Evolutionary conservation across 2,329 filamentous ascomycete genomes (phyloP).

Genomic region (Cadophora sp.): DNA sequence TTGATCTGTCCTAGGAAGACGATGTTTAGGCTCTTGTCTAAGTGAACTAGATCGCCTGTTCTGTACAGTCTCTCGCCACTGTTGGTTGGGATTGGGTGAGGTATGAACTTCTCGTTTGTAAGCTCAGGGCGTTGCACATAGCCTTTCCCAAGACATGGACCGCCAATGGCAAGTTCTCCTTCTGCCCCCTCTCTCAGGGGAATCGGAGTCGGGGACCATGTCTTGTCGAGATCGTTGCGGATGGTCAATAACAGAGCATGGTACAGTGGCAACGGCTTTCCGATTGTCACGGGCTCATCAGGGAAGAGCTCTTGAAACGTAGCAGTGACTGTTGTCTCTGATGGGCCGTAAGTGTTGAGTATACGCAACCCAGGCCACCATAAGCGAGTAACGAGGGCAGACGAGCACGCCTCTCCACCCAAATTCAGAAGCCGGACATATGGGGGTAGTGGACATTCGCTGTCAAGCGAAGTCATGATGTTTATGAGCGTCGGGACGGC

Average conservation of each 20-base stretch:
- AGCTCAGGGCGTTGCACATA: slow-evolving; percentile 65
- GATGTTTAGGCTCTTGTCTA: slow-evolving; percentile 59
- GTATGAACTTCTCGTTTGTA: slow-evolving; percentile 63
- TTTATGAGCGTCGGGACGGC: slow-evolving; percentile 23
- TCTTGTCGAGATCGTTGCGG: neutral
- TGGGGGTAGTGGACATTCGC: slow-evolving; percentile 17
- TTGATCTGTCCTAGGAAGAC: slow-evolving; percentile 80
- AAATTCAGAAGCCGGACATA: slow-evolving; percentile 17
- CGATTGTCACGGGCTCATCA: slow-evolving; percentile 19
- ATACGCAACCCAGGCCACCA: slow-evolving; percentile 19
- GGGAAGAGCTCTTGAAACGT: slow-evolving; percentile 22
- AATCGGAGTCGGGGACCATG: neutral
- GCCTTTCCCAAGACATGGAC: slow-evolving; percentile 63
- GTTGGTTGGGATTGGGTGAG: slow-evolving; percentile 61
- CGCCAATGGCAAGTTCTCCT: slow-evolving; percentile 38
- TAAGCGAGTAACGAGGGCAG: slow-evolving; percentile 8
- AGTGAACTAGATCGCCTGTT: slow-evolving; percentile 57
- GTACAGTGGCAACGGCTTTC: slow-evolving; percentile 20
- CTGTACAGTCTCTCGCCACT: slow-evolving; percentile 5
- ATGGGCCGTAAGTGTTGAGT: slow-evolving; percentile 24
- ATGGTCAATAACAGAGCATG: slow-evolving; percentile 14
- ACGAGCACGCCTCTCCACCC: slow-evolving; percentile 16
- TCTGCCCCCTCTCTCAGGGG: slow-evolving; percentile 12
- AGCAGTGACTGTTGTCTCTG: slow-evolving; percentile 23
- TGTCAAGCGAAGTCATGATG: slow-evolving; percentile 24